Base-by-base conservation (phyloP, 169 alveolate species). In the Plasmodium coatneyi region DNA sequence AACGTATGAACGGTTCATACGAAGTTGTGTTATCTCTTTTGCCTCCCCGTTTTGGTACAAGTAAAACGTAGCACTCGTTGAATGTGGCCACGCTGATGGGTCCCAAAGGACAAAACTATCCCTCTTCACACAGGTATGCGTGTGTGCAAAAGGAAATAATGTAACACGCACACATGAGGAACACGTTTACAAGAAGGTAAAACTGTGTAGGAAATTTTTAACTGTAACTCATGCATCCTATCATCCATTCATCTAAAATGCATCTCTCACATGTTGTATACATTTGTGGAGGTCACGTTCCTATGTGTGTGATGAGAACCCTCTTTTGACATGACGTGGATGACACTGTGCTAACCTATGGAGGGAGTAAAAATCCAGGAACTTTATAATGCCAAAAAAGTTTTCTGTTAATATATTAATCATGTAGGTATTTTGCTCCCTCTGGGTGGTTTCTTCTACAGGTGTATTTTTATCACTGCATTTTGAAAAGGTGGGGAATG, bases 361-460 rank as follows among this genome's bases (percentile, higher is more conserved):
- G 84, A 84, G 76, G 72, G 92, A 84, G 66, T 84, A 84, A 72
- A 84, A 84, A 41, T 84, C 92, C 79, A 84, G 66, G 80, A 72
- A 84, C 41, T 84, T 84, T 71, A 71, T 84, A 5, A 84, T 74
- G 25, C 84, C 52, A 32, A 22, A 84, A 84, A 84, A 84, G 52
- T 84, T 84, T 66, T 84, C 71, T 14, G 82, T 66, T 54, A 84
- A 32, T 28, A 84, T 74, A 34, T 74, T 32, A 19, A 84, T 84
- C 60, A 84, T 46, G 60, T 84, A 74, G 19, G 9, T 39, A 28
- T 84, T 74, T 10, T 84, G 46, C 74, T 74, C 84, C 16, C 56
- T 28, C 25, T 72, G 32, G 14, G 14, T 5, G 16, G 52, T 25
- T 34, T 34, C 92, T 49, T 84, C 92, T 22, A 7, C 78, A 25